Conservation (phyloP, 2,329 filamentous ascomycete species). For the Mollisiaceae sp. region DNA sequence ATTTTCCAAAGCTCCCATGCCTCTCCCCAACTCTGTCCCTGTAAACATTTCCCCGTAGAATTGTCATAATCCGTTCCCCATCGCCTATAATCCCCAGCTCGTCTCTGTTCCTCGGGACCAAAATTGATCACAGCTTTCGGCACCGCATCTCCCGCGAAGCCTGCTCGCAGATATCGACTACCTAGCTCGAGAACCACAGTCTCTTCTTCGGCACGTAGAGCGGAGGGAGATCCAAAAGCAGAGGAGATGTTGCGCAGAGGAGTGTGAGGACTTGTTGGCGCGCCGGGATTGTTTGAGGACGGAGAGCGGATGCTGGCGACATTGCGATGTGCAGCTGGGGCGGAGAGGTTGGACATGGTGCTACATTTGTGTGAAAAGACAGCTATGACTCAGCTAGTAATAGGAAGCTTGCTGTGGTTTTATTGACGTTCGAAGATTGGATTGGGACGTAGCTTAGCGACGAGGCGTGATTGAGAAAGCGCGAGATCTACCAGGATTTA, state of each 20-base stretch:
- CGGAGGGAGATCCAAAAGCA: conserved; percentile 62
- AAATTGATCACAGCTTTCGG: conserved; percentile 76
- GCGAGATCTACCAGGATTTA: too few species aligned
- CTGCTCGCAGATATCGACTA: conserved; percentile 76
- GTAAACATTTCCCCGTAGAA: conserved; percentile 53
- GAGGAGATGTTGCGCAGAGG: conserved; percentile 58
- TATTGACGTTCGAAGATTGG: not conserved
- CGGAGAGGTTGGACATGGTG: conserved; percentile 39
- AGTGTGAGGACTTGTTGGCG: conserved; percentile 63
- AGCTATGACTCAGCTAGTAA: not conserved
- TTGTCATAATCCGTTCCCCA: conserved; percentile 63
- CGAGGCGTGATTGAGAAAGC: too few species aligned
- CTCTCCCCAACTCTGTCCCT: conserved; percentile 62
- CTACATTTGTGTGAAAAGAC: conserved; percentile 13
- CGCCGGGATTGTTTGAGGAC: conserved; percentile 23
- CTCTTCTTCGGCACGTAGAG: conserved; percentile 80
- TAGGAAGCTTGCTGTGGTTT: not conserved
- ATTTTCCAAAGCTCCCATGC: conserved; percentile 78
- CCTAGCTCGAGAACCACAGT: conserved; percentile 83
- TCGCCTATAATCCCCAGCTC: conserved; percentile 80
- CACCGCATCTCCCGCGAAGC: conserved; percentile 82
- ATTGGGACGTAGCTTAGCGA: not conserved
- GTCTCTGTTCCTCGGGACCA: conserved; percentile 74
- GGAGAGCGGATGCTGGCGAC: conserved; percentile 60
- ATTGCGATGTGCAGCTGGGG: conserved; percentile 60